Evolutionary conservation across 306 rosid species (phyloP).

Genomic region (Alnus glutinosa): DNA sequence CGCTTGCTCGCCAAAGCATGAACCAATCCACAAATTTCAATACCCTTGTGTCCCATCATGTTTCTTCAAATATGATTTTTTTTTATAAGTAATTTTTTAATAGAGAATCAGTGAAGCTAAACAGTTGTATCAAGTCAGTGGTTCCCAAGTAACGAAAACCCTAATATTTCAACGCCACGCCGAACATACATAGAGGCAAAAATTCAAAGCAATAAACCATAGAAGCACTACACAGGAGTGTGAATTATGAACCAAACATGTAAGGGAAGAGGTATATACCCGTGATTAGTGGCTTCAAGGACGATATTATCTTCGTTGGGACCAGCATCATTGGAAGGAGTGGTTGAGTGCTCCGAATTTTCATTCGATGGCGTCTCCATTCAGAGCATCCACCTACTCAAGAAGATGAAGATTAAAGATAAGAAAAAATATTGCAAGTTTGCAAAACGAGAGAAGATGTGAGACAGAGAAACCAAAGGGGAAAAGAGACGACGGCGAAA

Average conservation of each 20-base stretch:
- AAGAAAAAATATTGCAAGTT: neutral
- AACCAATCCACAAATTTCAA: no score
- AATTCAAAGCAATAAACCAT: no score
- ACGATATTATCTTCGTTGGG: conserved; percentile 34
- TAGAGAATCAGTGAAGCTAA: neutral
- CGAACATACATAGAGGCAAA: no score
- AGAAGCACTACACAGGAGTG: no score
- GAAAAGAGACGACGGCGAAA: neutral
- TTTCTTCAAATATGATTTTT: neutral
- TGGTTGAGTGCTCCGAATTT: conserved; percentile 28
- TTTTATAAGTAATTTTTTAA: neutral
- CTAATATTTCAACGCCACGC: neutral
- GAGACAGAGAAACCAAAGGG: neutral
- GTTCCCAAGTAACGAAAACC: neutral
- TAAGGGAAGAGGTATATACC: conserved; percentile 23
- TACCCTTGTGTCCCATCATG: neutral
- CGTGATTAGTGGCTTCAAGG: conserved; percentile 31
- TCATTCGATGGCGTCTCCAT: conserved; percentile 61
- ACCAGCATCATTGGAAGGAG: conserved; percentile 43
- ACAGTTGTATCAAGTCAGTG: neutral
- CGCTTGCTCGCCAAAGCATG: no score
- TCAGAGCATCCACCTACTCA: conserved; percentile 20
- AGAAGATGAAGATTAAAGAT: neutral
- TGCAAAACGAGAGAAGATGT: neutral
- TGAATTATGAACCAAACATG: neutral